Percentiles rank a stretch among this genome's conserved stretches.
Evolutionary conservation across 2,329 filamentous ascomycete species (phyloP).

Genomic region (Pyrenochaeta sp.): DNA sequence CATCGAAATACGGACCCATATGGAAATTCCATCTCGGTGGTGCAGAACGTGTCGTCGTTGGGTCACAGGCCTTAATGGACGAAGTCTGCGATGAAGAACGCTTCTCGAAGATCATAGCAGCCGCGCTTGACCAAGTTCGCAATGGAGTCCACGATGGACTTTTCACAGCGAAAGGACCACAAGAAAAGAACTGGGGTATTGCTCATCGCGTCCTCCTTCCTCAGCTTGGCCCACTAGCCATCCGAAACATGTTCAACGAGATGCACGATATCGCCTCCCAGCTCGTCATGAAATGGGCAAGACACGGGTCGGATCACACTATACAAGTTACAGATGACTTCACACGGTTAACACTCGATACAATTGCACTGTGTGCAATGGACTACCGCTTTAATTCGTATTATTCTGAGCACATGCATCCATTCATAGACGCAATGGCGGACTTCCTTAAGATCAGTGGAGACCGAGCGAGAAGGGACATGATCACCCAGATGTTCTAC

Average conservation of each 20-base stretch:
- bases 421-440: conserved; percentile 50
- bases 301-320: conserved; percentile 53
- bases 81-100: conserved; percentile 52
- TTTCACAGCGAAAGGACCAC: conserved; percentile 51
- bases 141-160: conserved; percentile 52
- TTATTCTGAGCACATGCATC: conserved; percentile 48
- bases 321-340: conserved; percentile 51
- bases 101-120: conserved; percentile 43
- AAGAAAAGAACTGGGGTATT: conserved; percentile 58
- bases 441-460: conserved; percentile 49
- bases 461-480: conserved; percentile 41
- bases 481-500: conserved; percentile 47
- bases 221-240: conserved; percentile 73
- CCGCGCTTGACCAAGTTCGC: conserved; percentile 42
- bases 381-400: conserved; percentile 55
- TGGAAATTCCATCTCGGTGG: conserved; percentile 44
- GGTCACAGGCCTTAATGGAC: conserved; percentile 46
- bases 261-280: conserved; percentile 69
- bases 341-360: conserved; percentile 49
- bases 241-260: conserved; percentile 71
- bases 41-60: conserved; percentile 39
- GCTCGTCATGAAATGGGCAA: conserved; percentile 72
- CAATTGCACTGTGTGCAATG: conserved; percentile 51
- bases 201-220: conserved; percentile 73
- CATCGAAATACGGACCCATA: conserved; percentile 66